These are phyloP conservation scores for Smittium culicis DNA, from an alignment of 371 early-diverging fungal species.

Conservation along the genomic window DNA sequence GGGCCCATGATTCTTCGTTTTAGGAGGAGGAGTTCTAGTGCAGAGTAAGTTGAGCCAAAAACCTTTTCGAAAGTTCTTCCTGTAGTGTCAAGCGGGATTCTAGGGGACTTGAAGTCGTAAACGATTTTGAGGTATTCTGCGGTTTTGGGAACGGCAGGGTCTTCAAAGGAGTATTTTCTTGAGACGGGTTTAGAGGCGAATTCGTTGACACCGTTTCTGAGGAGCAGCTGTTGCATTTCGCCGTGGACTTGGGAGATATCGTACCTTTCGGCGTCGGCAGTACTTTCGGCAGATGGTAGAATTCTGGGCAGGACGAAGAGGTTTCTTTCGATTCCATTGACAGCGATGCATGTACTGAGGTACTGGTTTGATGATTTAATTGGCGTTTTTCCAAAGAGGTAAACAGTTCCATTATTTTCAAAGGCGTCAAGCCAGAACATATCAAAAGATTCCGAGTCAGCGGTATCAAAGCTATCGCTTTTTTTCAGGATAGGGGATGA, in stretches of 20 bases:
- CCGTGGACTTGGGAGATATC: constrained; percentile 47
- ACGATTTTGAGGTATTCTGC: constrained; percentile 75
- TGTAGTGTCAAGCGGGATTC: constrained; percentile 46
- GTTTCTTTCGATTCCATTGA: constrained; percentile 70
- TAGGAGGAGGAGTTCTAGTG: constrained; percentile 82
- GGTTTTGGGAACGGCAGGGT: constrained; percentile 63
- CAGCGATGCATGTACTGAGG: constrained; percentile 65
- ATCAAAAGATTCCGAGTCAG: background rate
- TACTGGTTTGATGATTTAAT: constrained; percentile 4
- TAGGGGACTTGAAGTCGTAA: constrained; percentile 59
- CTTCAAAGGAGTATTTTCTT: constrained; percentile 88
- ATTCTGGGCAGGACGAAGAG: constrained; percentile 72
- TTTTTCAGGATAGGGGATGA: constrained; percentile 10
- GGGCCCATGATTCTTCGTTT: constrained; percentile 96
- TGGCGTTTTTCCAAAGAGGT: constrained; percentile 80
- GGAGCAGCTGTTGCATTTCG: constrained; percentile 53
- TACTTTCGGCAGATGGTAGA: constrained; percentile 35
- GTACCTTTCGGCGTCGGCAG: constrained; percentile 45
- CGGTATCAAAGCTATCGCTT: constrained; percentile 3
- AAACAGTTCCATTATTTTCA: constrained; percentile 68
- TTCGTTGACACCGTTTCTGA: constrained; percentile 39
- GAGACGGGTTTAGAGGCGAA: constrained; percentile 47
- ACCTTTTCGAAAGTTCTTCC: constrained; percentile 74
- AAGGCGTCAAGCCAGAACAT: constrained; percentile 90
- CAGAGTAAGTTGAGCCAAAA: constrained; percentile 78